phyloP scores from a whole-genome alignment of 768 basidiomycete genomes.

The Xerocomellus dryophilus region DNA sequence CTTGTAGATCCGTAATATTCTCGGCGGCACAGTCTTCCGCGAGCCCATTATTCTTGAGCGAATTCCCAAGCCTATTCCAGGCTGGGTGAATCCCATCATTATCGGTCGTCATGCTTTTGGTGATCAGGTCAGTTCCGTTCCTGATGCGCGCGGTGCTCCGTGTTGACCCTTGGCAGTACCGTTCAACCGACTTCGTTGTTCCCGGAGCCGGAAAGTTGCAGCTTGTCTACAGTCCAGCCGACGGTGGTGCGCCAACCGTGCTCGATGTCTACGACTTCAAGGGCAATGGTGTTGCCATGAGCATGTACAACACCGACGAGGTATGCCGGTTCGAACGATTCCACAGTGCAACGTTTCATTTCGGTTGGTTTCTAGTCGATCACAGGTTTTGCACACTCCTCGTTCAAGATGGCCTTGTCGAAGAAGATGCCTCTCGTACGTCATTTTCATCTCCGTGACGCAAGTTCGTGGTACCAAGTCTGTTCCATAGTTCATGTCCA shows the following conservation, averaged over 20 bases:
- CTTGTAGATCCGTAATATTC: slow-evolving; percentile 87
- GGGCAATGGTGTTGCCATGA: slow-evolving; percentile 87
- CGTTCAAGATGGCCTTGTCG: slow-evolving; percentile 91
- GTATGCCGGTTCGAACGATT: slow-evolving; percentile 35
- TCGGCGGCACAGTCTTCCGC: slow-evolving; percentile 97
- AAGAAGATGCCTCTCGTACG: slow-evolving; percentile 77
- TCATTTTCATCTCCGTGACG: slow-evolving; percentile 9
- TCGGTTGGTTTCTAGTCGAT: slow-evolving; percentile 58
- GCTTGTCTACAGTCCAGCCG: slow-evolving; percentile 81
- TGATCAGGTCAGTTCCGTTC: slow-evolving; percentile 62
- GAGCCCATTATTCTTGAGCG: slow-evolving; percentile 92
- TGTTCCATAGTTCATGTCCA: slow-evolving; percentile 79
- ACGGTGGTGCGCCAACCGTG: slow-evolving; percentile 62
- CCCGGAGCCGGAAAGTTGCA: slow-evolving; percentile 93
- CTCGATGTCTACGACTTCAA: slow-evolving; percentile 94
- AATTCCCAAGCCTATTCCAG: slow-evolving; percentile 92
- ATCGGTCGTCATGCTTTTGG: slow-evolving; percentile 98
- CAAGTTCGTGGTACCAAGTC: background rate
- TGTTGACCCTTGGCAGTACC: slow-evolving; percentile 55
- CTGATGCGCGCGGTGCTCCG: slow-evolving; percentile 6
- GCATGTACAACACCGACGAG: slow-evolving; percentile 99
- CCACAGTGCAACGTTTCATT: background rate
- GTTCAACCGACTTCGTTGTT: slow-evolving; percentile 88
- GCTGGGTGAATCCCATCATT: slow-evolving; percentile 95
- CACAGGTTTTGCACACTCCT: slow-evolving; percentile 91